These are phyloP conservation scores for Acidomyces sp. DNA, from an alignment of 495 filamentous ascomycete species.

Conservation along the genomic window DNA sequence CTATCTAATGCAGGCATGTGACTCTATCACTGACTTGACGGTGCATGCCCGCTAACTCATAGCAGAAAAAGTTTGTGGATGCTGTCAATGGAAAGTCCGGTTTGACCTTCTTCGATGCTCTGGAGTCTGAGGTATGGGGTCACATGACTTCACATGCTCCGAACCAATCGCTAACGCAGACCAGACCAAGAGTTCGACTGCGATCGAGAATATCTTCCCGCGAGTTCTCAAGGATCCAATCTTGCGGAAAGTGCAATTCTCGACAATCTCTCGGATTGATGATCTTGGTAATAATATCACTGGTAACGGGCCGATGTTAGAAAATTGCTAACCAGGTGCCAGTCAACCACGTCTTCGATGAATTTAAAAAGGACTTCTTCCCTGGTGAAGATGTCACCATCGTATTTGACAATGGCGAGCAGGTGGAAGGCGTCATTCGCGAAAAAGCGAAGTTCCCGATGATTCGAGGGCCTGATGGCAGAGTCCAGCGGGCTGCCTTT, in stretches of 20 bases:
- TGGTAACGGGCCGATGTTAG: slow-evolving; percentile 2
- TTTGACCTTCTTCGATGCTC: slow-evolving; percentile 84
- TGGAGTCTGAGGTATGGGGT: slow-evolving; percentile 73
- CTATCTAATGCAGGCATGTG: slow-evolving; percentile 77
- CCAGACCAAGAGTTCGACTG: slow-evolving; percentile 70
- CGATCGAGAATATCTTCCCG: slow-evolving; percentile 83
- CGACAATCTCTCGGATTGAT: slow-evolving; percentile 80
- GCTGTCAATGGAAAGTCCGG: slow-evolving; percentile 89
- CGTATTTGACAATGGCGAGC: slow-evolving; percentile 52
- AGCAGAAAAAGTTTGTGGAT: slow-evolving; percentile 76
- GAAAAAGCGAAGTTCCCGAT: slow-evolving; percentile 71
- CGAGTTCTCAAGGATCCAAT: slow-evolving; percentile 85
- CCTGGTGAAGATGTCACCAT: slow-evolving; percentile 79
- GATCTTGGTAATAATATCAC: slow-evolving; percentile 54
- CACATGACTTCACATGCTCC: not conserved
- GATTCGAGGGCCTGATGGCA: slow-evolving; percentile 3
- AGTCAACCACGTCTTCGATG: slow-evolving; percentile 62
- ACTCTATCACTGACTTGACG: not conserved
- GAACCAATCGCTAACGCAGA: slow-evolving; percentile 10
- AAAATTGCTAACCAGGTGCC: slow-evolving; percentile 20
- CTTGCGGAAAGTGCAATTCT: slow-evolving; percentile 79
- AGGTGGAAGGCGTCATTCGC: slow-evolving; percentile 62
- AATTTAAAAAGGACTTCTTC: slow-evolving; percentile 88
- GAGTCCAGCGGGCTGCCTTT: slow-evolving; percentile 44
- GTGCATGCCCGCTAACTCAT: slow-evolving; percentile 14